Evolutionary conservation across 345 rosid genomes (phyloP).

Genomic region (Gossypium bickii): DNA sequence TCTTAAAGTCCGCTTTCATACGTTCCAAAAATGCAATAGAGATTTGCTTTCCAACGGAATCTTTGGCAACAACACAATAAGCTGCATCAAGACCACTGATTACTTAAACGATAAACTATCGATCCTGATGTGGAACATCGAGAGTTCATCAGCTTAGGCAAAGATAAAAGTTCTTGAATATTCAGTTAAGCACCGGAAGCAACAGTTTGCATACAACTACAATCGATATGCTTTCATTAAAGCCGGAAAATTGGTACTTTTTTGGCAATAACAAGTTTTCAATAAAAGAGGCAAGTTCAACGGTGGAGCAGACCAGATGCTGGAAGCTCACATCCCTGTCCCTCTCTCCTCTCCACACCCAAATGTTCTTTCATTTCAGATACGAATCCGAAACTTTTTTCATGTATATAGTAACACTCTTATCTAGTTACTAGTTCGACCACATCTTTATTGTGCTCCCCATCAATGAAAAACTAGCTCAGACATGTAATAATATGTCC

Average conservation of each 20-base stretch:
- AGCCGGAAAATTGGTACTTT: not conserved
- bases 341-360: not conserved
- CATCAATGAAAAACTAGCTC: not conserved
- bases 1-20: conserved; percentile 83
- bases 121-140: not conserved
- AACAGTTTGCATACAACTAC: not conserved
- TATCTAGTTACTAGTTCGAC: not conserved
- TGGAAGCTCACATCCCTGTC: not conserved
- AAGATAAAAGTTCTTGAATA: not conserved
- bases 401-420: not conserved
- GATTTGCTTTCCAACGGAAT: conserved; percentile 81
- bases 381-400: not conserved
- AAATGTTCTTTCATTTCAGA: not conserved
- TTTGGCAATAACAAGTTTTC: not conserved
- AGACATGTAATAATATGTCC: not conserved
- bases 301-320: not conserved
- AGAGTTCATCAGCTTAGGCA: not conserved
- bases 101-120: not conserved
- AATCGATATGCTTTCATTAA: not conserved
- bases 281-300: not conserved
- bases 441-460: not conserved
- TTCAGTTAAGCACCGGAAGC: not conserved
- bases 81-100: conserved; percentile 43
- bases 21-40: conserved; percentile 93
- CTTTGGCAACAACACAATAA: conserved; percentile 96